Base-by-base conservation (phyloP, 2,329 filamentous ascomycete species). In the Colletotrichum lentis region DNA sequence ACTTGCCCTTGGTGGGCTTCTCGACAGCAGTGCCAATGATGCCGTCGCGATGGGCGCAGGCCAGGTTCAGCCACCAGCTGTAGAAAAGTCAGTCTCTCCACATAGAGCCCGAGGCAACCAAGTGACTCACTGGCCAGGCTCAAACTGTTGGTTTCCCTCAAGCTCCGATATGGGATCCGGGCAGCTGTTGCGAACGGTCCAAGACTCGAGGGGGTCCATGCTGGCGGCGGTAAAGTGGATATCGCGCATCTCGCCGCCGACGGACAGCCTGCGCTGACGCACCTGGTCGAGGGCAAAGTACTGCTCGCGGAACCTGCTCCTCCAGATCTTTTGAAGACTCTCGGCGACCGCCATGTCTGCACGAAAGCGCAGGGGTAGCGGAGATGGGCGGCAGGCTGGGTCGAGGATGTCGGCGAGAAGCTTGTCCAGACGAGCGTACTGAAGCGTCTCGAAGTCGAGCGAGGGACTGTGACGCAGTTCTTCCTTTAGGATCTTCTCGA, bases 1-100 rank as follows among this genome's bases (percentile, higher is more conserved):
- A 85, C 44, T 76, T 76, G 7, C 82, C 82, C 64, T 77, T 81
- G 11, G 84, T 84, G 0, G 83, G 78, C 16, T 71, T 80, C 70
- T 86, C 83, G 3, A 75, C 70, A 14, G 79, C 78, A 60, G 76
- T 80, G 8, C 76, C 78, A 10, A 86, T 80, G 20, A 88, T 84
- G 22, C 86, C 85, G 71, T 88, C 86, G 35, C 84, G 81, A 67
- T 83, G 78, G 2, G 85, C 86, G 71, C 85, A 87, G 43, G 84
- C 81, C 39, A 87, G 77, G 61, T 86, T 85, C 20, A 86, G 74
- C 85, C 86, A 88, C 86, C 84, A 89, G 63, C 86, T 88, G 62
- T 11, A 16, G 22, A 1, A 11, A 14, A 8, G 52, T 77, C 59
- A 76, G 75, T 59, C 58, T 62, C 60, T 10, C 31, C 16, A 14